Evolutionary conservation across 768 basidiomycete species (phyloP).

Genomic region (Trichaptum fuscoviolaceum): DNA sequence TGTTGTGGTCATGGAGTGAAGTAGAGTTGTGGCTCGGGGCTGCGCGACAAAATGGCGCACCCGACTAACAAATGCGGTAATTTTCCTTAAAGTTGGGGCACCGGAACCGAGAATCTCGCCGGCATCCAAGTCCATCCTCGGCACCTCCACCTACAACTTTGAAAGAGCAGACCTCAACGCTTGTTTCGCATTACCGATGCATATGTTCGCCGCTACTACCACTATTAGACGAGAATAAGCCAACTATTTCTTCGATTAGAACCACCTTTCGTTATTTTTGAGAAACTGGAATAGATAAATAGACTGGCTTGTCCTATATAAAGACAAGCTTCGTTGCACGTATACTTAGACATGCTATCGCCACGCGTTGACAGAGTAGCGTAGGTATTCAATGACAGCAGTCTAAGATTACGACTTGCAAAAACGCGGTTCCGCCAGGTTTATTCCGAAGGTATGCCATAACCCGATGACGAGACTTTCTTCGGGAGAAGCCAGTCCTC

Average conservation of each 20-base stretch:
- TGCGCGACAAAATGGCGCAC: not conserved
- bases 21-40: not conserved
- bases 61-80: not conserved
- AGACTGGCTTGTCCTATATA: not conserved
- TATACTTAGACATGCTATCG: not conserved
- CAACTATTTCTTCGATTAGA: not conserved
- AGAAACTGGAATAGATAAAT: not conserved
- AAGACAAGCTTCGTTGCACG: too few species aligned
- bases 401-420: not conserved
- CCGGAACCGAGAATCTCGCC: not conserved
- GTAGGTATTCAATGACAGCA: not conserved
- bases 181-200: too few species aligned
- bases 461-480: not conserved
- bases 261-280: not conserved
- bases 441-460: conserved; percentile 1
- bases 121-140: not conserved
- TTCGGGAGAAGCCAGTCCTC: not conserved
- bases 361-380: not conserved
- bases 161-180: not conserved
- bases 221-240: not conserved
- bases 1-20: not conserved
- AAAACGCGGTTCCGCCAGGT: not conserved
- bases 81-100: not conserved
- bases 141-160: not conserved
- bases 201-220: not conserved